Conservation (phyloP, 352 stramenopile species). For the Globisporangium rhizosaccharum region DNA sequence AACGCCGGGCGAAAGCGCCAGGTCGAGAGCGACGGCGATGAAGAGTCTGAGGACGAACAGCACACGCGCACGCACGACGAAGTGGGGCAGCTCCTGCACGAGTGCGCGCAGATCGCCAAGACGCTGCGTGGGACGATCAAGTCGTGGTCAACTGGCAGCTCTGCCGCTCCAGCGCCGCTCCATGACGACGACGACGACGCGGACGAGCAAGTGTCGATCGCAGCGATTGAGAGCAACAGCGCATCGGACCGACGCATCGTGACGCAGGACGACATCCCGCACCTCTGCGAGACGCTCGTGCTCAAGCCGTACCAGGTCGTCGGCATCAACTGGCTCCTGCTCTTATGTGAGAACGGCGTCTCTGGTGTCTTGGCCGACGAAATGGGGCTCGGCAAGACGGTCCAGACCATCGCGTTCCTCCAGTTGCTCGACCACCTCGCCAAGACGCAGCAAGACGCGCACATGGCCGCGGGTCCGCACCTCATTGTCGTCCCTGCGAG, state of each 20-base stretch:
- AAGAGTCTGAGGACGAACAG: slow-evolving; percentile 49
- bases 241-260: slow-evolving; percentile 38
- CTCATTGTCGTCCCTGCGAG: slow-evolving; percentile 92
- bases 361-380: slow-evolving; percentile 82
- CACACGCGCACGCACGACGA: slow-evolving; percentile 60
- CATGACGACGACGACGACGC: slow-evolving; percentile 23
- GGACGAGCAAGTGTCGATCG: slow-evolving; percentile 51
- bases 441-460: slow-evolving; percentile 21
- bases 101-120: slow-evolving; percentile 55
- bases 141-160: slow-evolving; percentile 43
- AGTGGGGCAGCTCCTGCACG: slow-evolving; percentile 55
- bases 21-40: slow-evolving; percentile 20
- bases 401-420: slow-evolving; percentile 82
- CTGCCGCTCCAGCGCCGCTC: slow-evolving; percentile 19
- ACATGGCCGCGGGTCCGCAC: slow-evolving; percentile 53
- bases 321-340: slow-evolving; percentile 76
- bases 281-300: slow-evolving; percentile 60
- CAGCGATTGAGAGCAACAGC: slow-evolving; percentile 25
- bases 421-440: slow-evolving; percentile 49
- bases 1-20: slow-evolving; percentile 2
- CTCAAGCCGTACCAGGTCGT: slow-evolving; percentile 86
- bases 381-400: slow-evolving; percentile 94
- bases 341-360: slow-evolving; percentile 74
- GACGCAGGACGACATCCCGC: slow-evolving; percentile 61
- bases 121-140: slow-evolving; percentile 59